Evolutionary conservation across 352 stramenopile species (phyloP).

Genomic region (Blastocystis sp.): DNA sequence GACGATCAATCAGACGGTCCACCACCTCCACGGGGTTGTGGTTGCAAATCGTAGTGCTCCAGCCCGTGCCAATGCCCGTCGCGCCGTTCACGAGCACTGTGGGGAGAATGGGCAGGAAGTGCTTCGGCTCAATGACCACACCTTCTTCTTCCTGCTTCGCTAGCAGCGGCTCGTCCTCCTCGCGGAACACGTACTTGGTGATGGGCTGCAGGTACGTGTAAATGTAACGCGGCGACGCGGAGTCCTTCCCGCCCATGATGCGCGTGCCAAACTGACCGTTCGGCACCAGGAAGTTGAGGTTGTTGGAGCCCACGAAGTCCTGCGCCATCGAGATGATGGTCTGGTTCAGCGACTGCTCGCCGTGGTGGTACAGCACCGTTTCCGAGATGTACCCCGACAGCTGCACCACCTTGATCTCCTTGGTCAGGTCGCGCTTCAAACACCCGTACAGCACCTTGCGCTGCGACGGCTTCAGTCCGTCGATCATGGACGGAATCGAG

Average conservation of each 20-base stretch:
- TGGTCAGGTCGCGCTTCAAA: slow-evolving; percentile 87
- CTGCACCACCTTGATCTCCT: slow-evolving; percentile 99
- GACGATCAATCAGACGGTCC: slow-evolving; percentile 86
- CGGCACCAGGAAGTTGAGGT: slow-evolving; percentile 94
- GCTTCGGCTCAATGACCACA: slow-evolving; percentile 92
- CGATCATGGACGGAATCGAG: slow-evolving; percentile 91
- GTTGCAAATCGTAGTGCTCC: slow-evolving; percentile 91
- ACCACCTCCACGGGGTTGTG: slow-evolving; percentile 94
- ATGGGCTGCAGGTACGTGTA: slow-evolving; percentile 95
- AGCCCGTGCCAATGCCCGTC: slow-evolving; percentile 98
- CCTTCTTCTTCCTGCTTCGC: slow-evolving; percentile 96
- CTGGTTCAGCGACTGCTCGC: slow-evolving; percentile 92
- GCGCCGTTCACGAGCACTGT: slow-evolving; percentile 96
- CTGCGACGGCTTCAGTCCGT: slow-evolving; percentile 98
- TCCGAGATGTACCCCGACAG: slow-evolving; percentile 86
- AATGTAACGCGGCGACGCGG: slow-evolving; percentile 93
- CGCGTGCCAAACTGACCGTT: slow-evolving; percentile 98
- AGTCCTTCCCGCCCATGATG: slow-evolving; percentile 96
- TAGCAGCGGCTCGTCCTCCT: slow-evolving; percentile 95
- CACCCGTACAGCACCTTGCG: slow-evolving; percentile 79
- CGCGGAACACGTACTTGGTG: slow-evolving; percentile 93
- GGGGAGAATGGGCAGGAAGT: slow-evolving; percentile 94
- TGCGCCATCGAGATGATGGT: slow-evolving; percentile 99
- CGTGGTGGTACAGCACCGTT: slow-evolving; percentile 93
- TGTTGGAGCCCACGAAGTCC: slow-evolving; percentile 96